Percentiles rank a stretch among this genome's conserved stretches.
Conservation (phyloP, 345 rosid species). For the Eucalyptus cloeziana region DNA sequence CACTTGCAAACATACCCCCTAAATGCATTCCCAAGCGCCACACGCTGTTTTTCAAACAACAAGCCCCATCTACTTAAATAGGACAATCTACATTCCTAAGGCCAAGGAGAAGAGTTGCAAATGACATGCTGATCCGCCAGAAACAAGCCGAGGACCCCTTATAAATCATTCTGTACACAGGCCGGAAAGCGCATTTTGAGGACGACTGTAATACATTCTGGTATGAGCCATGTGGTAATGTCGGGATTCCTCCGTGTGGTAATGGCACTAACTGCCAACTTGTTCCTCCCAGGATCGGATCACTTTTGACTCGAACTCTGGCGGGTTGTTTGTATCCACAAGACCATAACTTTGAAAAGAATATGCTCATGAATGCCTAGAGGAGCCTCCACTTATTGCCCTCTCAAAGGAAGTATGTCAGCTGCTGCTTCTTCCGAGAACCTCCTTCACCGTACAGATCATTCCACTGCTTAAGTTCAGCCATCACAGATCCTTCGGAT, state of each 20-base stretch:
- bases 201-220: background rate
- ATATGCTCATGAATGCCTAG: background rate
- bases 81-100: background rate
- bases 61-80: background rate
- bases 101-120: background rate
- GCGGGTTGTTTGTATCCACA: background rate
- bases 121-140: background rate
- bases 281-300: background rate
- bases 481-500: slow-evolving; percentile 20
- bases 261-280: background rate
- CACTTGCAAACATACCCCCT: background rate
- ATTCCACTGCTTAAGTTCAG: slow-evolving; percentile 30
- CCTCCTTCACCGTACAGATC: slow-evolving; percentile 38
- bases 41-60: background rate
- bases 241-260: background rate
- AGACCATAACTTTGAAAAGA: background rate
- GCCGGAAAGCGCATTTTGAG: background rate
- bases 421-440: slow-evolving; percentile 27
- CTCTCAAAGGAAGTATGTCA: slow-evolving; percentile 18
- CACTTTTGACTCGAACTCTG: background rate
- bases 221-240: background rate
- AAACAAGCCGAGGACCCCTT: background rate
- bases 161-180: background rate
- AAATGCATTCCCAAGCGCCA: background rate
- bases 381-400: background rate